Conservation (phyloP, 2,329 filamentous ascomycete species). For the Trichoderma semiorbis region DNA sequence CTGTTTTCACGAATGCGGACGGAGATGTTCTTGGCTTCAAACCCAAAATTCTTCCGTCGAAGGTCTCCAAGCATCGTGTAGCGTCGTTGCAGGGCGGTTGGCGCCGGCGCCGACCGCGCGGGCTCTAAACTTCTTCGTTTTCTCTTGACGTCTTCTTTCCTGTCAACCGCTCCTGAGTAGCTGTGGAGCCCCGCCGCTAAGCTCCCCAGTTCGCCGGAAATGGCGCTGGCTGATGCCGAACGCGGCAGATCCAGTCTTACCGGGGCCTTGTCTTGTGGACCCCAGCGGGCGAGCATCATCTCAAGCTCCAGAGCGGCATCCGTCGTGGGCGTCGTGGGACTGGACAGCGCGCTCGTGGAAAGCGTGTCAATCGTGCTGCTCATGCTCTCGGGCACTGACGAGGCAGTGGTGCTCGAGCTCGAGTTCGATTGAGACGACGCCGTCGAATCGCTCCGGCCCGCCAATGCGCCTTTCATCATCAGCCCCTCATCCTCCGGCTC, state of each 20-base stretch:
- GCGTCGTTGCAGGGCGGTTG: constrained; percentile 23
- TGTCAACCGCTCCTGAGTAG: constrained; percentile 26
- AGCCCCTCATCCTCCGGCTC: neutral
- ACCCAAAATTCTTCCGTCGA: constrained; percentile 23
- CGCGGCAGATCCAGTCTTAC: constrained; percentile 19
- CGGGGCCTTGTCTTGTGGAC: constrained; percentile 27
- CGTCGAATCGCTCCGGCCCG: constrained; percentile 28
- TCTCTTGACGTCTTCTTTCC: constrained; percentile 19
- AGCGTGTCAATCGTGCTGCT: constrained; percentile 27
- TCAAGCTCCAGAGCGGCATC: constrained; percentile 22
- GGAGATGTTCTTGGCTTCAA: constrained; percentile 20
- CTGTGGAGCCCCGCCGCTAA: constrained; percentile 28
- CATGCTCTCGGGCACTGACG: constrained; percentile 29
- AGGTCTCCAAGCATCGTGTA: constrained; percentile 26
- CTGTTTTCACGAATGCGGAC: constrained; percentile 22
- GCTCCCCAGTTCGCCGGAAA: constrained; percentile 29
- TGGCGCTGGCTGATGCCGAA: constrained; percentile 26
- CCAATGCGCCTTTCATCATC: constrained; percentile 19
- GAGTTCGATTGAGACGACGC: constrained; percentile 26
- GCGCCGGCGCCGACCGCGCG: constrained; percentile 13
- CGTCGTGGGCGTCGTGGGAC: constrained; percentile 20
- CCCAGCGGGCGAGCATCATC: constrained; percentile 27
- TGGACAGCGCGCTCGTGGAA: constrained; percentile 27
- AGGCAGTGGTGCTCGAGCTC: constrained; percentile 21
- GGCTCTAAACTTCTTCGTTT: constrained; percentile 17